Conservation (phyloP, 371 early-diverging fungal genomes). For the Coemansia sp. region DNA sequence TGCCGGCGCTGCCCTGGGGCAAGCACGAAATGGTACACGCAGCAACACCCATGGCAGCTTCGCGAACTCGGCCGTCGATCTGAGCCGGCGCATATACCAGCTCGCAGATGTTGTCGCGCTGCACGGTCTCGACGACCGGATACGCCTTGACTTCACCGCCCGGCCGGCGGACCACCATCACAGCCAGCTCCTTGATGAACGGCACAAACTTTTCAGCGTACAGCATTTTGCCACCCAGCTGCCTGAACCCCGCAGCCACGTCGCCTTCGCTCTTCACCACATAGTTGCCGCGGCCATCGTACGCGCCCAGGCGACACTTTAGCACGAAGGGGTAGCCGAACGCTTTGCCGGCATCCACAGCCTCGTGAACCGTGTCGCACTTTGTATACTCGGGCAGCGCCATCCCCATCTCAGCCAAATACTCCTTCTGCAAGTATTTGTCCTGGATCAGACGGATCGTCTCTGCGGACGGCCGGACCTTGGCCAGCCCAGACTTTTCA, state of each 20-base stretch:
- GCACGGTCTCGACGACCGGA: constrained; percentile 94
- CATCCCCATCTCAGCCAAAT: constrained; percentile 61
- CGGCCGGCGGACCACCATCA: constrained; percentile 85
- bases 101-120: constrained; percentile 92
- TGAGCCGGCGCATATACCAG: constrained; percentile 94
- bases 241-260: constrained; percentile 61
- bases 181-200: constrained; percentile 89
- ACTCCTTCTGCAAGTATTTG: constrained; percentile 87
- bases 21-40: constrained; percentile 76
- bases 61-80: constrained; percentile 71
- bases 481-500: constrained; percentile 53
- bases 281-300: constrained; percentile 92
- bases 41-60: constrained; percentile 75
- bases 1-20: constrained; percentile 74
- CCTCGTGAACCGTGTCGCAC: constrained; percentile 48
- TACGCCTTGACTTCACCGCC: constrained; percentile 79
- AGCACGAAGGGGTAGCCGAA: constrained; percentile 94
- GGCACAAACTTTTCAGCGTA: constrained; percentile 95
- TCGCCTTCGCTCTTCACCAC: constrained; percentile 71
- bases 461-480: constrained; percentile 75
- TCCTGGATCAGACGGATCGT: constrained; percentile 91
- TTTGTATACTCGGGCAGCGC: constrained; percentile 75
- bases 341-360: constrained; percentile 54
- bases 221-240: constrained; percentile 50
- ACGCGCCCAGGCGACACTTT: constrained; percentile 90